phyloP scores from a whole-genome alignment of 202 grass and related monocot species.

The Schoenoplectus triqueter region DNA sequence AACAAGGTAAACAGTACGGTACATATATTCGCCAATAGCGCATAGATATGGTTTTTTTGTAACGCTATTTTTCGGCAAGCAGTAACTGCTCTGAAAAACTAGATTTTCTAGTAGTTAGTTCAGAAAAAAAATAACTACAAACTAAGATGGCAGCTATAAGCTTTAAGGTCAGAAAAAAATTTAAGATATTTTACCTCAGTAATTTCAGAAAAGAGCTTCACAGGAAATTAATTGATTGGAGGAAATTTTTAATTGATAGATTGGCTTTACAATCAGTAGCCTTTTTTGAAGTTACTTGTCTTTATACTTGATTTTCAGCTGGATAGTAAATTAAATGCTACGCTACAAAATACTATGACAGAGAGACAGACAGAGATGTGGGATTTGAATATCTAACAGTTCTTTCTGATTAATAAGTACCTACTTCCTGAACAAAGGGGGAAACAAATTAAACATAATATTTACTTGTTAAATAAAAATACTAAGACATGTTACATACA shows the following conservation, averaged over 20 bases:
- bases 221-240: background rate
- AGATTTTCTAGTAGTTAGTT: background rate
- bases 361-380: background rate
- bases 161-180: no score
- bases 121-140: background rate
- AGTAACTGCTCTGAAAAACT: background rate
- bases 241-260: background rate
- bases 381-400: background rate
- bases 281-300: background rate
- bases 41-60: background rate
- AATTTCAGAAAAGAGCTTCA: no score
- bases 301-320: background rate
- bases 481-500: background rate
- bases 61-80: background rate
- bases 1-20: background rate
- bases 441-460: background rate
- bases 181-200: no score
- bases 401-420: background rate
- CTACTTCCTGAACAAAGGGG: constrained; percentile 24
- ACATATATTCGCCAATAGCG: background rate
- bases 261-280: no score
- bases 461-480: constrained; percentile 6
- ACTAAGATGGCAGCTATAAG: no score
- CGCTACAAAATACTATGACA: background rate
- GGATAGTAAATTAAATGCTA: constrained; percentile 1